These are phyloP conservation scores for Gracilaria gracilis DNA, from an alignment of 23 red algal species.

Conservation along the genomic window DNA sequence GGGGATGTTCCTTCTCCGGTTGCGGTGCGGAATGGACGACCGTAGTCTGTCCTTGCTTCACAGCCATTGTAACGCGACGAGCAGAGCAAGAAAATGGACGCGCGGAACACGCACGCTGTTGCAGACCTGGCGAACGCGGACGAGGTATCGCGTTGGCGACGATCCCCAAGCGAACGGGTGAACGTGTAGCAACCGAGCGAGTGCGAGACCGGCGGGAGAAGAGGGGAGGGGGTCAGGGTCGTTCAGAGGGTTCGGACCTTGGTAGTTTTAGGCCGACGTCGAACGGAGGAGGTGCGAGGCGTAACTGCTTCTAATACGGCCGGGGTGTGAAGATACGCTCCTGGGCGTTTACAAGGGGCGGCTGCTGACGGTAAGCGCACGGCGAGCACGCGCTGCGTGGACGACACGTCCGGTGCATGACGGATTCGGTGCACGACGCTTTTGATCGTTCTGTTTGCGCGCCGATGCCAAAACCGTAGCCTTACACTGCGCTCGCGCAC, in stretches of 20 bases:
- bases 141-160: not conserved
- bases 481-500: not conserved
- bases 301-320: not conserved
- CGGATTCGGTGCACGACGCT: not conserved
- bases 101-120: not conserved
- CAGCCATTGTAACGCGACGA: slow-evolving; percentile 26
- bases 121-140: not conserved
- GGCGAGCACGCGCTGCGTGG: slow-evolving; percentile 4
- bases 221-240: not conserved
- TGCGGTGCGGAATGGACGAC: not conserved
- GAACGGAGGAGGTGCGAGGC: not conserved
- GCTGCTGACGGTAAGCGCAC: slow-evolving; percentile 37
- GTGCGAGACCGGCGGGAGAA: not conserved
- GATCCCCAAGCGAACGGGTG: not conserved
- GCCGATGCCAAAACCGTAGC: not conserved
- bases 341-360: not conserved
- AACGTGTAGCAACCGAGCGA: not conserved
- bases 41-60: slow-evolving; percentile 43
- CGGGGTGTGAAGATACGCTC: not conserved
- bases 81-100: not conserved
- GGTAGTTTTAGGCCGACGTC: not conserved
- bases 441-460: too few species aligned
- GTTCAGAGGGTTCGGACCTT: not conserved
- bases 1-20: not conserved
- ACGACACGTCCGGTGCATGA: not conserved